A percentile compares a stretch with the other conserved stretches of the same genome.
These are phyloP conservation scores for Ophiostoma sp. DNA, from an alignment of 2,329 filamentous ascomycete genomes.

Conservation along the genomic window DNA sequence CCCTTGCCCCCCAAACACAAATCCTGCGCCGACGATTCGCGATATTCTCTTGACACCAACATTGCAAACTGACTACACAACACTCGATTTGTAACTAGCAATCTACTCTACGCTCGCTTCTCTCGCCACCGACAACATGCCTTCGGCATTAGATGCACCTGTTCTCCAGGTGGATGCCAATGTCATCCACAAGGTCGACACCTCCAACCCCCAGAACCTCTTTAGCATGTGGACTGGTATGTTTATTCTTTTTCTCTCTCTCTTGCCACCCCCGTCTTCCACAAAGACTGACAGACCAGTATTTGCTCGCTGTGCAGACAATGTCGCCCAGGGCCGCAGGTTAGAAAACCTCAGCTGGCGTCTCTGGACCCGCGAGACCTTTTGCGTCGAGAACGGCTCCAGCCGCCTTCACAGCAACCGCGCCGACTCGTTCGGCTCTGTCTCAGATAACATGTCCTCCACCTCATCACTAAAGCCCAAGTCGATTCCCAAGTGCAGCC, in stretches of 20 bases:
- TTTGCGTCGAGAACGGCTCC: constrained; percentile 62
- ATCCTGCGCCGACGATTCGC: constrained; percentile 15
- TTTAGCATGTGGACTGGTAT: constrained; percentile 97
- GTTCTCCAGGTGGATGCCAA: constrained; percentile 88
- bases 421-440: constrained; percentile 15
- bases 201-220: constrained; percentile 82
- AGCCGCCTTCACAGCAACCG: not conserved
- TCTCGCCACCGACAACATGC: constrained; percentile 56
- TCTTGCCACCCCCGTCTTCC: not conserved
- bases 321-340: constrained; percentile 84
- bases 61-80: not conserved
- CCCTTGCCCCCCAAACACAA: not conserved
- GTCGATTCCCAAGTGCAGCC: constrained; percentile 39
- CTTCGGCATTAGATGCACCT: constrained; percentile 73
- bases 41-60: not conserved
- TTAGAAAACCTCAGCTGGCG: constrained; percentile 96
- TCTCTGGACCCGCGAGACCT: constrained; percentile 88
- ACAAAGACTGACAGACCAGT: constrained; percentile 47
- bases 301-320: constrained; percentile 89
- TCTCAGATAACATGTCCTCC: constrained; percentile 42
- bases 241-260: constrained; percentile 32
- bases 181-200: constrained; percentile 92
- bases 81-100: not conserved
- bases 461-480: constrained; percentile 44
- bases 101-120: not conserved